Base-by-base conservation (phyloP, 345 rosid species). In the Euclidium syriacum region DNA sequence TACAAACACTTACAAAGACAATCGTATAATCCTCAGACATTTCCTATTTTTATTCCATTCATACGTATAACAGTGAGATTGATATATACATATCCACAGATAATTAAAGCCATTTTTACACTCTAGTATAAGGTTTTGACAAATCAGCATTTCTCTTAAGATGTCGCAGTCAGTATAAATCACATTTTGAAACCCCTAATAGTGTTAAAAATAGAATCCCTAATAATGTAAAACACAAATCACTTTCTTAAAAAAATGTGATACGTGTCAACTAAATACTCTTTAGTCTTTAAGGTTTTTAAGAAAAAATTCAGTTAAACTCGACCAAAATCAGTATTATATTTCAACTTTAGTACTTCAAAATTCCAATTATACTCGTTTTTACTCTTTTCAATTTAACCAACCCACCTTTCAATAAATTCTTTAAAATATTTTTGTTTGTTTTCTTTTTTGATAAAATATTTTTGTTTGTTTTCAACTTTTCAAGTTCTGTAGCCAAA, bases 1-100 rank as follows among this genome's bases (percentile, higher is more conserved):
- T 10, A 16, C 23, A 4, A 27, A 34, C 2, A 11, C 14, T 15
- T 9, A 39, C 19, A 9, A 10, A 19, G 22, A 51, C 7, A 40
- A 3, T 52, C 16, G 11, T 22, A 38, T n/a, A 15, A 40, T 18
- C 15, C 25, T 52, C 14, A 15, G 4, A n/a, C 8, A 33, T 42
- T 44, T 39, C 33, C 20, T 63, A 22, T 24, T 16, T 52, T 10
- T 30, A 53, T 64, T 64, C 53, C 52, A 53, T 64, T 52, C 61
- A 64, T 9, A 64, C 46, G 17, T 33, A 30, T 43, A 53, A 7
- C 19, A 14, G 12, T 52, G 42, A 23, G 10, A 20, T 6, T 18
- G 19, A 19, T 18, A 30, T 34, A 3, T 32, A 53, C 12, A 11
- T 15, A 11, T 15, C 5, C 8, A 48, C 12, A 11, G 8, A 35